Evolutionary conservation across 495 filamentous ascomycete genomes (phyloP), one percentile per base, ranked within the genome.

Genomic region (Amorphotheca resinae): DNA sequence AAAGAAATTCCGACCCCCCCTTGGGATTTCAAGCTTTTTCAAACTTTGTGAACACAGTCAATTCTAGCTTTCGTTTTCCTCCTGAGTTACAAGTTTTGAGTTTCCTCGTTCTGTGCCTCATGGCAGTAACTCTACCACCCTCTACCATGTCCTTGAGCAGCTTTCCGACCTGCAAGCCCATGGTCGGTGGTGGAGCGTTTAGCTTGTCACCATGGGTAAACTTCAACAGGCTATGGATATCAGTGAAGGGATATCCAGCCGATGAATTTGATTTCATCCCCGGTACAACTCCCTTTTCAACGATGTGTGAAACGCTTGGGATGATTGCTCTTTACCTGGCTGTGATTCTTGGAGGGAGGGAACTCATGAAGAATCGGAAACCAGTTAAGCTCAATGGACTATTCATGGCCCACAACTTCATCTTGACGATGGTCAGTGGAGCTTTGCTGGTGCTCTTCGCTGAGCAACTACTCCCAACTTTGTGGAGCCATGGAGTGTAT

Each of bases 131-230:
- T n/a, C n/a, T n/a, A n/a, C 5, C 25, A 28, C 5, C 25, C 33
- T 17, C 21, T 9, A 38, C 16, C 7, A 46, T 46, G 44, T 46
- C 44, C 17, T 40, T 33, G 16, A 35, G 30, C 28, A 33, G 44
- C 30, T 43, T 39, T 32, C 21, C 32, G 14, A 34, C 32, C 11
- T 26, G 43, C 36, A 33, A 23, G 16, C 37, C 46, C 14, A 17
- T 22, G n/a, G 46, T 45, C 23, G 28, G 38, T 22, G 25, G 41
- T 1, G n/a, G 83, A 52, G 89, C 91, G 9, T 95, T 98, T 59
- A 89, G 88, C 57, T 68, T 95, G 46, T 67, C 82, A 34, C 63
- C 95, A 64, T 98, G 91, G 91, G 88, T 89, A 46, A 74, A 91
- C 64, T 98, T 96, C 73, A 79, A 79, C 66, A 77, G 84, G 65